phyloP scores from a whole-genome alignment of 495 filamentous ascomycete genomes.

The Aspergillus affinis region DNA sequence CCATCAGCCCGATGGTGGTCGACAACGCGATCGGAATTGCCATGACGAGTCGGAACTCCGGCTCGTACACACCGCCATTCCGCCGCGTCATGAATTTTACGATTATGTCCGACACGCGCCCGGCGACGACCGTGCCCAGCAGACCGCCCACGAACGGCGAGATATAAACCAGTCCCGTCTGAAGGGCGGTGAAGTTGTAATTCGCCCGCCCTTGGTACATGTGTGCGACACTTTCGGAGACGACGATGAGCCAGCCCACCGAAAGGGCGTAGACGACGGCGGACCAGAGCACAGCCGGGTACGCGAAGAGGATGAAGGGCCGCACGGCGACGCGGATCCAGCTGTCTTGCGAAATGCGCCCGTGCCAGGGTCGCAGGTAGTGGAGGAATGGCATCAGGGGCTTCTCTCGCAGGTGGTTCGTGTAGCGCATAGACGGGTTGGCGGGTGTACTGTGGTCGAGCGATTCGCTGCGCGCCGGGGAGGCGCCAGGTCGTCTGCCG shows the following conservation, averaged over 20 bases:
- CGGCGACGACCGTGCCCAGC: conserved; percentile 86
- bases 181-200: conserved; percentile 78
- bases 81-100: conserved; percentile 73
- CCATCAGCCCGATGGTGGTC: conserved; percentile 86
- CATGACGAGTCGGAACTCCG: conserved; percentile 94
- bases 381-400: conserved; percentile 68
- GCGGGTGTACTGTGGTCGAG: conserved; percentile 25
- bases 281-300: conserved; percentile 91
- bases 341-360: conserved; percentile 71
- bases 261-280: conserved; percentile 82
- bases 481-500: conserved; percentile 17
- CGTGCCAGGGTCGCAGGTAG: conserved; percentile 71
- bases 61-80: conserved; percentile 95
- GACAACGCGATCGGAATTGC: conserved; percentile 74
- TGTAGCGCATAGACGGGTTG: conserved; percentile 49
- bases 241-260: conserved; percentile 93
- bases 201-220: conserved; percentile 65
- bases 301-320: conserved; percentile 82
- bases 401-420: conserved; percentile 54
- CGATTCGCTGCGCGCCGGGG: conserved; percentile 36
- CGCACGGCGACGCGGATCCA: conserved; percentile 76
- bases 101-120: conserved; percentile 82
- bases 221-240: conserved; percentile 80
- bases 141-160: conserved; percentile 87
- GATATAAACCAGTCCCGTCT: conserved; percentile 85